A percentile compares a stretch with the other conserved stretches of the same genome.
phyloP scores from a whole-genome alignment of 345 rosid species.

The Citrus maxima region DNA sequence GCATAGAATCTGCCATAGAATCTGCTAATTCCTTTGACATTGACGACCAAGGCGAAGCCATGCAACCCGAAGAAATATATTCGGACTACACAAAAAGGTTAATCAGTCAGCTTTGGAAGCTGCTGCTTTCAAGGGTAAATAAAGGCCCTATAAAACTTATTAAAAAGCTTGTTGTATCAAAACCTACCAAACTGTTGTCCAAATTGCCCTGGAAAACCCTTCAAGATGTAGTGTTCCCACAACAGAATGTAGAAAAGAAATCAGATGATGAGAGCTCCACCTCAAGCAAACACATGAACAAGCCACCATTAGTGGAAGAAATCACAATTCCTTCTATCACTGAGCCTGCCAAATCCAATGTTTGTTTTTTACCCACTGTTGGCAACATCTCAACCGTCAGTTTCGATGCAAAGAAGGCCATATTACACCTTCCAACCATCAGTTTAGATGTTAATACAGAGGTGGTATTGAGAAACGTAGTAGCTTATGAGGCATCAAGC shows the following conservation, averaged over 20 bases:
- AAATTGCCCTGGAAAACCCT: slow-evolving; percentile 51
- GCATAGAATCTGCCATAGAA: no score
- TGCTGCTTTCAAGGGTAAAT: slow-evolving; percentile 25
- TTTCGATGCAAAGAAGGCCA: slow-evolving; percentile 37
- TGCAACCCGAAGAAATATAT: slow-evolving; percentile 12
- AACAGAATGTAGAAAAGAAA: slow-evolving; percentile 1
- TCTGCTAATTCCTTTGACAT: no score
- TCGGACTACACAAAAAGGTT: slow-evolving; percentile 14
- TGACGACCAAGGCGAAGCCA: slow-evolving; percentile 19
- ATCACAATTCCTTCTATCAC: slow-evolving; percentile 65
- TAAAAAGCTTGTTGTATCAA: slow-evolving; percentile 28
- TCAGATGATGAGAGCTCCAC: slow-evolving; percentile 4
- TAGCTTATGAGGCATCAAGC: slow-evolving; percentile 26
- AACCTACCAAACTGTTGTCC: slow-evolving; percentile 23
- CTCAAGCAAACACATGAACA: background rate
- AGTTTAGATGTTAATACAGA: slow-evolving; percentile 6
- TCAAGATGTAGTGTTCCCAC: slow-evolving; percentile 26
- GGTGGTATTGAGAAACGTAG: background rate
- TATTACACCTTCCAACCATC: slow-evolving; percentile 49
- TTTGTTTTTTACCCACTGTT: slow-evolving; percentile 36
- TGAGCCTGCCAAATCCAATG: slow-evolving; percentile 45
- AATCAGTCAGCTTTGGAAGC: slow-evolving; percentile 19
- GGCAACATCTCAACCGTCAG: slow-evolving; percentile 8
- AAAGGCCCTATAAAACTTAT: slow-evolving; percentile 10
- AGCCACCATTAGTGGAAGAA: slow-evolving; percentile 60